Conservation (phyloP, 2,329 filamentous ascomycete genomes). For the Ilyonectria sp. region DNA sequence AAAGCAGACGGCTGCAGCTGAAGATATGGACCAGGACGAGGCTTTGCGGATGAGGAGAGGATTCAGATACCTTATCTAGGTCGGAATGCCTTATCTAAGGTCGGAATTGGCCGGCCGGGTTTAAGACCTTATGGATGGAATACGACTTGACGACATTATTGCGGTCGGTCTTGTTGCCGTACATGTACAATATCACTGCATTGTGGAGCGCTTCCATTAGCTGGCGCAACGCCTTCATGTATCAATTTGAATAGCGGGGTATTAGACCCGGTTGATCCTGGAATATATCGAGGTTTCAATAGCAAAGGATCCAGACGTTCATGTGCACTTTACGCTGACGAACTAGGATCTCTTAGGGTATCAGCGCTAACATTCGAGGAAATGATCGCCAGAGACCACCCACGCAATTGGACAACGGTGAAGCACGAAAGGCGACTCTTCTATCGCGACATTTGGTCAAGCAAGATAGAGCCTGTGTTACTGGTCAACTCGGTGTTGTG, state of each 20-base stretch:
- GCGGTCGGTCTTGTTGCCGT: no score
- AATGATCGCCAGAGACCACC: not conserved
- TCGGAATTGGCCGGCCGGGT: not conserved
- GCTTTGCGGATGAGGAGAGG: conserved; percentile 62
- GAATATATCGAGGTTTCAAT: no score
- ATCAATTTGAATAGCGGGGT: not conserved
- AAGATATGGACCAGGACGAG: conserved; percentile 58
- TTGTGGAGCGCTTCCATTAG: no score
- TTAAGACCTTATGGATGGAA: no score
- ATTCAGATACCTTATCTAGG: conserved; percentile 63
- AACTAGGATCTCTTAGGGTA: not conserved
- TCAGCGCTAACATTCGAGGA: not conserved
- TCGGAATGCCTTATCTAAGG: conserved; percentile 57
- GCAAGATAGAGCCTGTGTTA: not conserved
- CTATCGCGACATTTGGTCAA: conserved; percentile 25
- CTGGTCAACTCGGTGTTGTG: not conserved
- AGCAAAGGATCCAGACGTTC: no score
- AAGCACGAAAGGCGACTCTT: conserved; percentile 22
- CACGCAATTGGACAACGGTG: not conserved
- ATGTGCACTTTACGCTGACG: not conserved
- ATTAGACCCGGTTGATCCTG: not conserved
- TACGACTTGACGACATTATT: no score
- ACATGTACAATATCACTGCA: no score
- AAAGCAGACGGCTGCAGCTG: conserved; percentile 57
- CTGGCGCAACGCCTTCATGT: not conserved